Percentiles rank a stretch among this genome's conserved stretches.
Evolutionary conservation across 306 rosid genomes (phyloP).

Genomic region (Fragaria vesca): DNA sequence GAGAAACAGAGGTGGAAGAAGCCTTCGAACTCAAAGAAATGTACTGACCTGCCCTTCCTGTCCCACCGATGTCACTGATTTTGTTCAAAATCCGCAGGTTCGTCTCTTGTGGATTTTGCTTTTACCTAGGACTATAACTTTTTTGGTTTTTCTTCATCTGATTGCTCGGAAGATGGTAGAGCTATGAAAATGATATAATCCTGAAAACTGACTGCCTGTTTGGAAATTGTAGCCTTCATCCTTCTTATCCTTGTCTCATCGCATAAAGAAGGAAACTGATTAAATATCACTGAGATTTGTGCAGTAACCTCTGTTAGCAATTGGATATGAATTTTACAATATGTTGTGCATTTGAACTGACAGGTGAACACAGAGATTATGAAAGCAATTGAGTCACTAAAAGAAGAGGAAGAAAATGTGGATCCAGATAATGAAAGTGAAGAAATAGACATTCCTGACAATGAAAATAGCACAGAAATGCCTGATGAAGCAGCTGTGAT

Average conservation of each 20-base stretch:
- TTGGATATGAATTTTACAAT: neutral
- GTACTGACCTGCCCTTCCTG: constrained; percentile 71
- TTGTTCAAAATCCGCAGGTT: constrained; percentile 77
- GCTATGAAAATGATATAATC: neutral
- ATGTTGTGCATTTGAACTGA: constrained; percentile 18
- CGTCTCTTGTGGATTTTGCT: neutral
- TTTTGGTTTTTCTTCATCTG: neutral
- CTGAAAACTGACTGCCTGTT: neutral
- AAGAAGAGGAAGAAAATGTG: constrained; percentile 38
- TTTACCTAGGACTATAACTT: neutral
- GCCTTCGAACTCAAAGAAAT: constrained; percentile 56
- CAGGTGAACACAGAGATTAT: constrained; percentile 74
- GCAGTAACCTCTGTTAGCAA: neutral
- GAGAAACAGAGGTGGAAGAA: constrained; percentile 49
- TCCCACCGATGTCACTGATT: constrained; percentile 62
- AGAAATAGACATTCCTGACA: constrained; percentile 9
- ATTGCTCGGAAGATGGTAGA: neutral
- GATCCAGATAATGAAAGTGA: constrained; percentile 31
- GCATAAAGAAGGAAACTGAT: neutral
- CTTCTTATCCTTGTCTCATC: neutral
- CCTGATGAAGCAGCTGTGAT: constrained; percentile 16
- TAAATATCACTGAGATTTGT: neutral
- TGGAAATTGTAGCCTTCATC: neutral
- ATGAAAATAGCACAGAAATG: constrained; percentile 1
- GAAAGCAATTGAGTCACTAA: constrained; percentile 59